Evolutionary conservation across 176 grass and related monocot genomes (phyloP), one percentile per base, ranked within the genome.

Genomic region (Thinopyrum elongatum): DNA sequence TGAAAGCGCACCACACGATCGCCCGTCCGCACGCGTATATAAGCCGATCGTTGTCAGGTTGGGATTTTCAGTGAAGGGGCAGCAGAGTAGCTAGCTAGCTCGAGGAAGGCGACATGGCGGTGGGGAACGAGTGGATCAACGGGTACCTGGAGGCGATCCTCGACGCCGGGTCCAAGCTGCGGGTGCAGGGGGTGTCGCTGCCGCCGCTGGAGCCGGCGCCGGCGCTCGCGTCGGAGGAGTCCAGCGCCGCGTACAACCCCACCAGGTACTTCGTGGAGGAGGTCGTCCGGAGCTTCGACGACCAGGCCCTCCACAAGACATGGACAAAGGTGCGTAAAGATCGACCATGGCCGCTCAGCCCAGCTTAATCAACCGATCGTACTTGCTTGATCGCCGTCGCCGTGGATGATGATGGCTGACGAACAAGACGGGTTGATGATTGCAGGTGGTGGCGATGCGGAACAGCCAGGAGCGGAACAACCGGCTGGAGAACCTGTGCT

Each of bases 81-180:
- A 42, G 55, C 2, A 10, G 38, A 19, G 36, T 36, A 44, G 39
- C 58, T 23, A 8, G 25, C 21, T 42, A 42, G 41, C 41, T 42
- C 41, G 42, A 30, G 38, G 3, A 31, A 5, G 51, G 23, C 2
- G 23, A 8, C 3, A 3, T 86, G 92, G 92, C 87, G 5, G 89
- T 70, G 2, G 91, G 70, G 79, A 98, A 98, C 59, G 96, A 98
- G 79, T 98, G 96, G 93, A 89, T 98, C 81, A 98, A 95, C 84
- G 96, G 96, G 80, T 98, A 98, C 81, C 70, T 98, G 74, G 93
- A 95, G 88, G 96, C 93, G 82, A 98, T 98, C 88, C 82, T 98
- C 12, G 96, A 98, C 78, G 86, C 93, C 3, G 91, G 91, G 3
- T 29, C 80, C 0, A 90, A 84, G 85, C 82, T 65, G 25, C 89